Percentiles rank a stretch among this genome's conserved stretches.
These are phyloP conservation scores for Discostella pseudostelligera DNA, from an alignment of 108 stramenopile species.

Conservation along the genomic window DNA sequence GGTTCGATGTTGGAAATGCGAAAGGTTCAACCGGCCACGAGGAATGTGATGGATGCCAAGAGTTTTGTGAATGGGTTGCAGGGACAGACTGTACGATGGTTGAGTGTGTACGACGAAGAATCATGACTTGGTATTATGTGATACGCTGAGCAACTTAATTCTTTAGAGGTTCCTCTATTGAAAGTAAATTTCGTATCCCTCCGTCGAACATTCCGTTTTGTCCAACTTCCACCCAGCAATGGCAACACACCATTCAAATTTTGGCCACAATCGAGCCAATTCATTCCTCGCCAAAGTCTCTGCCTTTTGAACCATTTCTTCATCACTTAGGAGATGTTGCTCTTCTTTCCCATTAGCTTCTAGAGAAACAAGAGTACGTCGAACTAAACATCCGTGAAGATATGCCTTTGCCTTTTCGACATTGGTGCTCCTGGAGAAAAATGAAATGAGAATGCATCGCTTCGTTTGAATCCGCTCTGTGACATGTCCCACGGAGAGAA, in stretches of 20 bases:
- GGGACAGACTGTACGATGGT: slow-evolving; percentile 63
- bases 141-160: background rate
- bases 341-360: background rate
- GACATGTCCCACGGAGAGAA: slow-evolving; percentile 22
- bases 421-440: slow-evolving; percentile 41
- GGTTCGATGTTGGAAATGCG: slow-evolving; percentile 89
- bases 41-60: slow-evolving; percentile 90
- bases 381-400: slow-evolving; percentile 55
- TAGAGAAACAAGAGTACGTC: slow-evolving; percentile 11
- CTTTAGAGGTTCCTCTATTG: slow-evolving; percentile 5
- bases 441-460: slow-evolving; percentile 48
- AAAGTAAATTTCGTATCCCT: slow-evolving; percentile 39
- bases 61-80: slow-evolving; percentile 94
- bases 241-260: slow-evolving; percentile 24
- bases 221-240: slow-evolving; percentile 41
- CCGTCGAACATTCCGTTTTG: slow-evolving; percentile 19
- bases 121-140: background rate
- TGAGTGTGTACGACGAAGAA: slow-evolving; percentile 12
- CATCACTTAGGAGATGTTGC: slow-evolving; percentile 6
- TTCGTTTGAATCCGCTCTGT: slow-evolving; percentile 14
- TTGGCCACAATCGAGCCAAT: slow-evolving; percentile 29
- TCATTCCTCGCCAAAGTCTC: slow-evolving; percentile 20
- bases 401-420: slow-evolving; percentile 63
- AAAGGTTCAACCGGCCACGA: slow-evolving; percentile 86
- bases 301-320: slow-evolving; percentile 17